Evolutionary conservation across 768 basidiomycete genomes (phyloP), one percentile per base, ranked within the genome.

Genomic region (Antrodiella citrinella): DNA sequence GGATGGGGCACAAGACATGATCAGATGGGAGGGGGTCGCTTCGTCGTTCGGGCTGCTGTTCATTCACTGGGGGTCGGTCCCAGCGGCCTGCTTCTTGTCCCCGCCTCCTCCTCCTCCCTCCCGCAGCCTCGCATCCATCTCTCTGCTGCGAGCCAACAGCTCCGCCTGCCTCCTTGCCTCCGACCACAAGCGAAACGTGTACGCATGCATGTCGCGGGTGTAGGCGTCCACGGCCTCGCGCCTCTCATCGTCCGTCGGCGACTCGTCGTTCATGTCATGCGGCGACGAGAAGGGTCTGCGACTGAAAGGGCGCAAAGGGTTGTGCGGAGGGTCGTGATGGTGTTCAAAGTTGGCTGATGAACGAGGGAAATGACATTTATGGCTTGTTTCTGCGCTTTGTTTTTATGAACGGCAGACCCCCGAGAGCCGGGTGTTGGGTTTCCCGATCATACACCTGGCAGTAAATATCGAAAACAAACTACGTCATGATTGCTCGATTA

Each of bases 131-230:
- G 24, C 35, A 23, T 39, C 20, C 19, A 24, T 15, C 30, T 48
- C 35, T 39, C 39, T n/a, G 3, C 45, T 7, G 26, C 49, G 15
- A n/a, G n/a, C n/a, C n/a, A n/a, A n/a, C n/a, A n/a, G n/a, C 59
- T 79, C 80, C 44, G 70, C 73, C 51, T 65, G 57, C 55, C 71
- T 72, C 57, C 77, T 68, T 10, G 78, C 78, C 57, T 81, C 76
- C 39, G 74, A 72, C 80, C 81, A 82, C 48, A 78, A 69, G 45
- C 58, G 67, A 41, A 81, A 72, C 30, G 81, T 82, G 53, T 81
- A 82, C 46, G 77, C 69, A 61, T 81, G 76, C 38, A 83, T 56
- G 26, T 52, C 43, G 43, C 41, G 51, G 21, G 54, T 40, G 45
- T 56, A 56, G 2, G 21, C 48, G 12, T 35, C 35, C 44, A 56